Conservation (phyloP, 371 early-diverging fungal genomes). For the Mortierella sp. region DNA sequence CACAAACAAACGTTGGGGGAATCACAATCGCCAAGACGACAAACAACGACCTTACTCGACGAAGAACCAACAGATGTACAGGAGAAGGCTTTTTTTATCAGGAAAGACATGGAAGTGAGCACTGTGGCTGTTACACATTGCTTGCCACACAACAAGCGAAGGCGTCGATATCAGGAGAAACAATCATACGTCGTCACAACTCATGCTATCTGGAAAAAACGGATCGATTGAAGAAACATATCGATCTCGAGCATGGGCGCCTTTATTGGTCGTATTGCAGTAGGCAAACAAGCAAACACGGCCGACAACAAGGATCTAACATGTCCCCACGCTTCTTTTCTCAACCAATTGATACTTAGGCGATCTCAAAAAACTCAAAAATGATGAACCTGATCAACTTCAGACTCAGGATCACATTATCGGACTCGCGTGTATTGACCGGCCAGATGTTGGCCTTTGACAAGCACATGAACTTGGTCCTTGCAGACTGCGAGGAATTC, state of each 20-base stretch:
- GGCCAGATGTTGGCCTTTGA: slow-evolving; percentile 99
- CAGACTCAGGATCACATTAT: slow-evolving; percentile 92
- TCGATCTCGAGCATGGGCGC: not conserved
- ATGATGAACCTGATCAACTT: slow-evolving; percentile 96
- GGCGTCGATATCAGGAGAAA: not conserved
- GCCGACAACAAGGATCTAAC: not conserved
- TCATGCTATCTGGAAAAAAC: not conserved
- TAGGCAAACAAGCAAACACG: not conserved
- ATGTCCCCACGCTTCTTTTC: not conserved
- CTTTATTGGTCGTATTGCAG: not conserved
- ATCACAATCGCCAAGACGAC: not conserved
- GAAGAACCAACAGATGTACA: not conserved
- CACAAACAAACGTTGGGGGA: not conserved
- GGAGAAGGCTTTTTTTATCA: not conserved
- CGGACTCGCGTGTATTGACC: slow-evolving; percentile 91
- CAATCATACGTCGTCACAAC: not conserved
- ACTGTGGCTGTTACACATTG: not conserved
- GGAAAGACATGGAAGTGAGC: not conserved
- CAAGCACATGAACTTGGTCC: slow-evolving; percentile 98
- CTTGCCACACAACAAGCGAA: not conserved
- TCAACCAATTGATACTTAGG: slow-evolving; percentile 29
- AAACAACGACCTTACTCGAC: not conserved
- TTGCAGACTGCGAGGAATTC: slow-evolving; percentile 97
- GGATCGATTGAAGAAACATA: not conserved
- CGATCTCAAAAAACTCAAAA: slow-evolving; percentile 83